These are phyloP conservation scores for Corymbia calophylla DNA, from an alignment of 441 rosid species.

Conservation along the genomic window DNA sequence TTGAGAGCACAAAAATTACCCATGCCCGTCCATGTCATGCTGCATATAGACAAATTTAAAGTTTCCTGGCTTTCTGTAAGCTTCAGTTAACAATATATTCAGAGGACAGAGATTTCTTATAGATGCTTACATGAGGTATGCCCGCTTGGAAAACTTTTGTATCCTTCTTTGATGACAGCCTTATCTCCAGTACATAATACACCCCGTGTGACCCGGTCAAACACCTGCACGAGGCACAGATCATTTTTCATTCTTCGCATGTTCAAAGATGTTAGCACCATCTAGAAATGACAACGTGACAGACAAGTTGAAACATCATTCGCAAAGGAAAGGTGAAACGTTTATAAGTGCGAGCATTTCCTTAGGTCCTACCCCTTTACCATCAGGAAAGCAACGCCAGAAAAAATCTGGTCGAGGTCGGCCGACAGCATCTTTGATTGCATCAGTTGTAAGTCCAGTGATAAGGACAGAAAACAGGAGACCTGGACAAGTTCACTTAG, in stretches of 20 bases:
- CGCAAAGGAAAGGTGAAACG: background rate
- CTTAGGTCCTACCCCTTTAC: background rate
- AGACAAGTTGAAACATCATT: background rate
- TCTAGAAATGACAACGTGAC: background rate
- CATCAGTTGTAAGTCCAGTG: background rate
- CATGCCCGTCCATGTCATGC: background rate
- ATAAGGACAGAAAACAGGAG: background rate
- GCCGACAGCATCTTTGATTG: background rate
- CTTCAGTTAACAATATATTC: background rate
- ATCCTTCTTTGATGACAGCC: conserved; percentile 10
- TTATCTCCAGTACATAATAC: conserved; percentile 7
- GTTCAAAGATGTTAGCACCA: background rate
- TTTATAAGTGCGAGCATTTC: background rate
- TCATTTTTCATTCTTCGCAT: background rate
- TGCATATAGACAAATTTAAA: background rate
- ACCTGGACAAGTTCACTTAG: background rate
- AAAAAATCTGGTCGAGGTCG: background rate
- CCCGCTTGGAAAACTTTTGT: conserved; percentile 13
- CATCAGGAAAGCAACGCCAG: background rate
- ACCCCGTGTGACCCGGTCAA: background rate
- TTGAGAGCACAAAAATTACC: background rate
- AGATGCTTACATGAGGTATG: conserved; percentile 7
- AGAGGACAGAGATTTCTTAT: background rate
- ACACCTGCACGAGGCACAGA: background rate
- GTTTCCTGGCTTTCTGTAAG: background rate